Evolutionary conservation across 1,284 basidiomycete species (phyloP).

Genomic region (Erythrobasidium hasegawianum): DNA sequence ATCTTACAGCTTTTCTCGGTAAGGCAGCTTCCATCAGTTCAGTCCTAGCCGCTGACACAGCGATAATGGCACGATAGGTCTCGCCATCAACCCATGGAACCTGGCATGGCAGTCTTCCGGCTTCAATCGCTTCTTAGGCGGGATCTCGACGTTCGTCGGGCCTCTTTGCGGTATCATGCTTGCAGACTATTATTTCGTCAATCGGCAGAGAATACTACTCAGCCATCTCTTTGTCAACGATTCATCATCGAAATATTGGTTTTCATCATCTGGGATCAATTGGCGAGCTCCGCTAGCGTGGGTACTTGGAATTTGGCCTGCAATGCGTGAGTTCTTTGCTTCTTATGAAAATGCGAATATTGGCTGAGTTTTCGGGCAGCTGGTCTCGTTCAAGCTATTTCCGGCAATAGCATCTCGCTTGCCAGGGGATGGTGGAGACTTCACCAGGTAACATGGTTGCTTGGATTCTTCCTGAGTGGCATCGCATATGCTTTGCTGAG

Average conservation of each 20-base stretch:
- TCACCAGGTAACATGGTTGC: constrained; percentile 16
- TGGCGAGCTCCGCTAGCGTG: constrained; percentile 43
- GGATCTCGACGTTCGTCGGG: constrained; percentile 6
- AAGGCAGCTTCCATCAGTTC: neutral
- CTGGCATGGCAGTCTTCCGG: constrained; percentile 1
- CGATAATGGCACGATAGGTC: neutral
- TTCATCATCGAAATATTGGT: constrained; percentile 32
- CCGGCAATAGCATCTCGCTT: neutral
- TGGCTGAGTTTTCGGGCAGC: neutral
- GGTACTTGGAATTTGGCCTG: constrained; percentile 3
- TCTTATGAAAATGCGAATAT: neutral
- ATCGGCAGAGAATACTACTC: constrained; percentile 13
- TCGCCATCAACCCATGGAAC: constrained; percentile 21
- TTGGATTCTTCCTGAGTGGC: constrained; percentile 9
- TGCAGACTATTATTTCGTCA: constrained; percentile 32
- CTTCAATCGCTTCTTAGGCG: constrained; percentile 16
- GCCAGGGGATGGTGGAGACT: constrained; percentile 7
- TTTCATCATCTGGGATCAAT: constrained; percentile 35
- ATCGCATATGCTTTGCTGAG: constrained; percentile 4
- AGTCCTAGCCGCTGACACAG: too few species aligned
- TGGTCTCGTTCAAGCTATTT: constrained; percentile 8
- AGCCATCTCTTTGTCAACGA: constrained; percentile 13
- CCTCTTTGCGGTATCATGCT: constrained; percentile 16
- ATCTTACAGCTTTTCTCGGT: constrained; percentile 5
- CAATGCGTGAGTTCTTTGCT: constrained; percentile 17